Base-by-base conservation (phyloP, 495 filamentous ascomycete genomes). In the Pseudoneurospora amorphoporcata region DNA sequence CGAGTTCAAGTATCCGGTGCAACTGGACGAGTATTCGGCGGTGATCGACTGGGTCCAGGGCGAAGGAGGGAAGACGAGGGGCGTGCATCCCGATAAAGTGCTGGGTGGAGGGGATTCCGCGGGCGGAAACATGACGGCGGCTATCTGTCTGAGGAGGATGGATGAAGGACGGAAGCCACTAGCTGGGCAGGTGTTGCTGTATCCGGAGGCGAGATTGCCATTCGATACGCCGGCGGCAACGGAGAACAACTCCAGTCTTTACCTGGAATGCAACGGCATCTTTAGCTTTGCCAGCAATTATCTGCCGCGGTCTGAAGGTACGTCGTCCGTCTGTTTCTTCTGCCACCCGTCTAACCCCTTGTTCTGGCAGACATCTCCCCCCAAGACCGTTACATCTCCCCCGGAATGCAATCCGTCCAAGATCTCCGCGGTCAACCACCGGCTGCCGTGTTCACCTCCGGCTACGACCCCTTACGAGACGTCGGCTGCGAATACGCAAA, bases 221-320 rank as follows among this genome's bases (percentile, higher is more conserved):
- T 83, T 83, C 71, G 77, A 81, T 65, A 82, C 81, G 0, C 74
- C 70, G 0, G 81, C 81, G 0, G 80, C 79, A 2, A 72, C 58
- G 3, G 82, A 82, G 73, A 82, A 81, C 73, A 81, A 79, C 70
- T 74, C 78, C 0, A 78, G 77, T 1, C 75, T 75, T 12, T 81
- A 83, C 72, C 73, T 82, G 35, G 75, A 83, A 71, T 80, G 77
- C 72, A 81, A 83, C 68, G 82, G 80, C 23, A 81, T 83, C 37
- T 82, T 82, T 70, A 72, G 71, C 40, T 84, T 83, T 72, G 79
- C 77, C 12, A 75, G 79, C 41, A 77, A 82, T 45, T 84, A 83
- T 43, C 73, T 84, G 10, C 78, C 81, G 5, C 73, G 77, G 9
- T 70, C 71, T 41, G 71, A 76, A 32, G 68, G 75, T 68, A 39